These are phyloP conservation scores for Nephelium lappaceum DNA, from an alignment of 345 rosid species.

Conservation along the genomic window DNA sequence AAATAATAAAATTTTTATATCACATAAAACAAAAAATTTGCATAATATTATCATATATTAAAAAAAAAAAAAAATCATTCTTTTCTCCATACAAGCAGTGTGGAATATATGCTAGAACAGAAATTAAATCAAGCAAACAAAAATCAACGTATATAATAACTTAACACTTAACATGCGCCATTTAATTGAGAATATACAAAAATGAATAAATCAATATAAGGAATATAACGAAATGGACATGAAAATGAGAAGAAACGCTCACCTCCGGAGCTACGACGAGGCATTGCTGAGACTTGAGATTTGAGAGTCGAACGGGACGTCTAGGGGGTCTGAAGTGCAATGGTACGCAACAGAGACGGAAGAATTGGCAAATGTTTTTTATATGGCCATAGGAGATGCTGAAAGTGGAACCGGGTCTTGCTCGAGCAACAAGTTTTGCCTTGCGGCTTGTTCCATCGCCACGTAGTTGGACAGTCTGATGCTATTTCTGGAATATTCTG, in stretches of 20 bases:
- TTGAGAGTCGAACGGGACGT: neutral
- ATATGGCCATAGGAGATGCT: neutral
- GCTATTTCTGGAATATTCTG: neutral
- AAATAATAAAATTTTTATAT: too few species aligned
- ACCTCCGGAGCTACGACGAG: constrained; percentile 30
- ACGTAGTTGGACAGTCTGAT: neutral
- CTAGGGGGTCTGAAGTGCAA: neutral
- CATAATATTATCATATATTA: neutral
- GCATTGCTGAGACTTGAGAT: constrained; percentile 11
- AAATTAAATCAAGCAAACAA: neutral
- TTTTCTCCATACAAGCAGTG: neutral
- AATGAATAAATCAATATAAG: neutral
- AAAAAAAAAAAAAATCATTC: neutral
- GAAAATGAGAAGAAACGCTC: neutral
- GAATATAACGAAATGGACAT: neutral
- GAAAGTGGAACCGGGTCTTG: neutral
- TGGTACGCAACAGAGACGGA: neutral
- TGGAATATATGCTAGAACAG: neutral
- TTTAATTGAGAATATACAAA: neutral
- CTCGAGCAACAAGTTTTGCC: neutral
- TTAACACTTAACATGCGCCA: neutral
- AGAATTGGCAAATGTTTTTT: neutral
- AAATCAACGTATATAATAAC: neutral
- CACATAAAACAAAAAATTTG: neutral
- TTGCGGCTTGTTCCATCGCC: neutral